Conservation (phyloP, 495 filamentous ascomycete genomes). For the Aspergillus heteromorphus region DNA sequence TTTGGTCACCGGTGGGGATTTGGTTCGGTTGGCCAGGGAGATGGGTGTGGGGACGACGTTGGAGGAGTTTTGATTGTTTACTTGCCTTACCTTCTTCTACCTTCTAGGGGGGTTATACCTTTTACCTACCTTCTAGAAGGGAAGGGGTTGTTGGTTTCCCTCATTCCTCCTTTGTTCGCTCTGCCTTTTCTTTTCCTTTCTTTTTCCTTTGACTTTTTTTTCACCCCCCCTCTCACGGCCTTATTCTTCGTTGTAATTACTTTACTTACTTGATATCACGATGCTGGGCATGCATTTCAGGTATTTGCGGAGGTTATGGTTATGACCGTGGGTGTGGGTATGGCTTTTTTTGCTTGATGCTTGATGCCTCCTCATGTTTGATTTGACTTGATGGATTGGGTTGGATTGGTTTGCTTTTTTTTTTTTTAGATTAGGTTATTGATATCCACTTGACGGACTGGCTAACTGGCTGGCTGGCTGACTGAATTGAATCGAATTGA, state of each 20-base stretch:
- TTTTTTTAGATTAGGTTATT: too few relatives aligned
- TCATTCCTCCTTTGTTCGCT: neutral
- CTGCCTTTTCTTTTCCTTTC: constrained; percentile 4
- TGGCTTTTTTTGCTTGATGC: too few relatives aligned
- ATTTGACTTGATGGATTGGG: too few relatives aligned
- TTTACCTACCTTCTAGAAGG: too few relatives aligned
- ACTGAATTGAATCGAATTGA: too few relatives aligned
- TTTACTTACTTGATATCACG: neutral
- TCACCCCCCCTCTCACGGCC: constrained; percentile 2
- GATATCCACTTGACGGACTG: too few relatives aligned
- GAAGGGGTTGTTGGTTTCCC: too few relatives aligned
- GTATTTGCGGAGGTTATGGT: neutral
- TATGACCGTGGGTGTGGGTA: too few relatives aligned
- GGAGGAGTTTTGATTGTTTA: constrained; percentile 39
- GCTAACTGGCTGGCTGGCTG: too few relatives aligned
- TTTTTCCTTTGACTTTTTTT: neutral
- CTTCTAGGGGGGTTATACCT: too few relatives aligned
- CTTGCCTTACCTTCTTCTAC: neutral
- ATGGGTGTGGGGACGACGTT: constrained; percentile 69
- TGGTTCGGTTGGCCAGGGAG: constrained; percentile 68
- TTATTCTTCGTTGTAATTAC: neutral
- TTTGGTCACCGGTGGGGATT: constrained; percentile 62
- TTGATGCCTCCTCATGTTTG: too few relatives aligned
- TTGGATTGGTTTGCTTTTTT: too few relatives aligned
- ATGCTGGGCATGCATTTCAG: neutral